Percentiles rank a stretch among this genome's conserved stretches.
phyloP scores from a whole-genome alignment of 106 monocot species.

The Cymbidium sinense region DNA sequence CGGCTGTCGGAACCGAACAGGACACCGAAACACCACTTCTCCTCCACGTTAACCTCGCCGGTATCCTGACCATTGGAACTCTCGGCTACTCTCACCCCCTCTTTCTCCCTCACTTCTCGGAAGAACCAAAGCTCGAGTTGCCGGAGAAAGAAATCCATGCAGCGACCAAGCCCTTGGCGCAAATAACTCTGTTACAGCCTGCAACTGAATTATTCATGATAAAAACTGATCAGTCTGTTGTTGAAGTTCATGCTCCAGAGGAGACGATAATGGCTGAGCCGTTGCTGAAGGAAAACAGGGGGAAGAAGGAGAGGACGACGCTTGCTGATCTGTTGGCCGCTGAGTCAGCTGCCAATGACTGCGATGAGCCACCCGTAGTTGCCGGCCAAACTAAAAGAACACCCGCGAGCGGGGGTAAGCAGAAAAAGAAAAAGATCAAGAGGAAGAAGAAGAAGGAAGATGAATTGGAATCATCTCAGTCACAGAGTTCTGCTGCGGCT shows the following conservation, averaged over 20 bases:
- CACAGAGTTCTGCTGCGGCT: not conserved
- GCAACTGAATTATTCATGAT: not conserved
- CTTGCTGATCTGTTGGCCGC: slow-evolving; percentile 22
- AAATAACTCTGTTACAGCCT: not conserved
- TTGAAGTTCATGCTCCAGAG: not conserved
- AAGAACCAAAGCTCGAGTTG: not conserved
- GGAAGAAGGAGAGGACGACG: slow-evolving; percentile 17
- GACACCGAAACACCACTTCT: slow-evolving; percentile 7
- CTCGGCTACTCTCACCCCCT: slow-evolving; percentile 9
- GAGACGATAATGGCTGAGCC: slow-evolving; percentile 9
- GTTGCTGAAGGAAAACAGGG: slow-evolving; percentile 21
- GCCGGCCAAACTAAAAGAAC: not conserved
- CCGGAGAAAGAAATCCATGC: not conserved
- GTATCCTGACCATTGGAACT: slow-evolving; percentile 25
- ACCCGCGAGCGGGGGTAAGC: not conserved
- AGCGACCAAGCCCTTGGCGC: not conserved
- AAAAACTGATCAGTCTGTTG: not conserved
- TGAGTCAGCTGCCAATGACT: not conserved
- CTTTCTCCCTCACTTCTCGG: not conserved
- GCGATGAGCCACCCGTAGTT: not conserved
- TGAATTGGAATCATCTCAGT: not conserved
- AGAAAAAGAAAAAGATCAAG: not conserved
- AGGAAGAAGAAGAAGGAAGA: not conserved
- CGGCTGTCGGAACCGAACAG: not conserved
- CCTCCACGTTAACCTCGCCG: slow-evolving; percentile 13